Evolutionary conservation across 192 early-diverging fungal genomes (phyloP).

Genomic region (Dissophora globulifera): DNA sequence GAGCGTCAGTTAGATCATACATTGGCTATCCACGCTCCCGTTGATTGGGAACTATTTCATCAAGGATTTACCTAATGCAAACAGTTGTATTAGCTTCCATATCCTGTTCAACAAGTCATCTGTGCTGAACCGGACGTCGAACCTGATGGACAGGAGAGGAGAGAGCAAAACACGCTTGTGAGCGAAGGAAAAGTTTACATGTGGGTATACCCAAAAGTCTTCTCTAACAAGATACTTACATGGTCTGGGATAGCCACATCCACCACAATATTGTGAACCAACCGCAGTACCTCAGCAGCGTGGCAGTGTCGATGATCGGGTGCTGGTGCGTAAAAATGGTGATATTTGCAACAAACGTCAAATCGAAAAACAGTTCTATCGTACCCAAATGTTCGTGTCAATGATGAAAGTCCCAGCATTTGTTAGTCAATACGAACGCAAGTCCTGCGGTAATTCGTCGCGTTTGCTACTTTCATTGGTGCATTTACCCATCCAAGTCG

Average conservation of each 20-base stretch:
- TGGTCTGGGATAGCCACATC: slow-evolving; percentile 59
- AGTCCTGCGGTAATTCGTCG: background rate
- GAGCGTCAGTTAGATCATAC: too few species aligned
- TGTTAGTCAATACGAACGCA: too few species aligned
- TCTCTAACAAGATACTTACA: slow-evolving; percentile 14
- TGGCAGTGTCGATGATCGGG: slow-evolving; percentile 50
- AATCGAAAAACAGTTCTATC: slow-evolving; percentile 62
- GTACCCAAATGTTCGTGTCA: too few species aligned
- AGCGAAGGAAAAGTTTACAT: too few species aligned
- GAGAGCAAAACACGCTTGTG: too few species aligned
- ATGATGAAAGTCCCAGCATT: too few species aligned
- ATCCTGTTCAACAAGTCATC: slow-evolving; percentile 44
- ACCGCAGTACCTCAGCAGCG: slow-evolving; percentile 50
- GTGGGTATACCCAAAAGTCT: too few species aligned
- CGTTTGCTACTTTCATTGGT: background rate
- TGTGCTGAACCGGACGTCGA: slow-evolving; percentile 45
- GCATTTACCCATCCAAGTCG: slow-evolving; percentile 47
- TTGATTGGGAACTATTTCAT: background rate
- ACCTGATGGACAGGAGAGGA: too few species aligned
- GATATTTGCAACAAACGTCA: slow-evolving; percentile 61
- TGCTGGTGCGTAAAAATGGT: slow-evolving; percentile 61
- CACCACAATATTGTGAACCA: slow-evolving; percentile 62
- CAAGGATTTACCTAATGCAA: slow-evolving; percentile 20
- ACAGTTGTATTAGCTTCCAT: slow-evolving; percentile 44
- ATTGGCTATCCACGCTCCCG: too few species aligned